These are phyloP conservation scores for Fusarium sp. DNA, from an alignment of 2,329 filamentous ascomycete species.

Conservation along the genomic window DNA sequence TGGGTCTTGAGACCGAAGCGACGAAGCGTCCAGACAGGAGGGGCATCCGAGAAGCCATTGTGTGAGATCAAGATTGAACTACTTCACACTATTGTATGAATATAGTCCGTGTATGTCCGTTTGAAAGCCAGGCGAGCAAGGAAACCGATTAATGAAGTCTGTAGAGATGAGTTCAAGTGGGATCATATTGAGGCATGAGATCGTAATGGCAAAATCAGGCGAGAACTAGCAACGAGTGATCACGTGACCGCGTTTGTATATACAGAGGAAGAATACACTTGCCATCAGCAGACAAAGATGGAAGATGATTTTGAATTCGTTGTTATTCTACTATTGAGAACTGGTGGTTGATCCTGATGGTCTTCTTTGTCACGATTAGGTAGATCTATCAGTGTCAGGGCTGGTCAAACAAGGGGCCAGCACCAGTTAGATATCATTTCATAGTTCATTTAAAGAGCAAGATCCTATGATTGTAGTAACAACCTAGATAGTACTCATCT, in stretches of 20 bases:
- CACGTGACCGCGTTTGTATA: constrained; percentile 11
- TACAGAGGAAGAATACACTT: background rate
- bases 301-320: background rate
- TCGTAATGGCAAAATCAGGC: constrained; percentile 28
- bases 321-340: background rate
- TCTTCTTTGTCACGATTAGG: background rate
- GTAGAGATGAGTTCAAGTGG: background rate
- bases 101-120: background rate
- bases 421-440: background rate
- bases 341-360: background rate
- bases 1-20: constrained; percentile 39
- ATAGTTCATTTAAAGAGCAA: background rate
- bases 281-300: background rate
- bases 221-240: constrained; percentile 2
- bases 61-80: constrained; percentile 12
- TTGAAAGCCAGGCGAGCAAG: background rate
- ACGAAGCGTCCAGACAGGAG: constrained; percentile 45
- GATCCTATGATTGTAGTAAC: background rate
- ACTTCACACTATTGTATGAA: background rate
- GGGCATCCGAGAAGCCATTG: constrained; percentile 52
- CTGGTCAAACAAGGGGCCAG: background rate
- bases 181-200: constrained; percentile 3
- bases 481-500: background rate
- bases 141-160: background rate
- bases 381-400: background rate